phyloP scores from a whole-genome alignment of 2,329 filamentous ascomycete species.

The Pyricularia pennisetigena region DNA sequence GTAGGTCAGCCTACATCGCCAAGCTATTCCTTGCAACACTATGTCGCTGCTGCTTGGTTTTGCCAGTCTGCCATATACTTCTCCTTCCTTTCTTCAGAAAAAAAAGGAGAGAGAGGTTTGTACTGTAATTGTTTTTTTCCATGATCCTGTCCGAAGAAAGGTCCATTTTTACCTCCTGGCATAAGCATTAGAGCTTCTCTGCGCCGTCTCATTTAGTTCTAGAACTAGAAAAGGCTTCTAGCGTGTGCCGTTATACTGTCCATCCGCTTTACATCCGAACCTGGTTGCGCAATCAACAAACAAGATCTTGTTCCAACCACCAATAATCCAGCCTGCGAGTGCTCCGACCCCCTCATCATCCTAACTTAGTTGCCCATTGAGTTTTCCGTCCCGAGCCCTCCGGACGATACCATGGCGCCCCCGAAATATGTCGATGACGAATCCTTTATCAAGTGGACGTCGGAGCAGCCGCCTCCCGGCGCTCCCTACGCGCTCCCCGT shows the following conservation, averaged over 20 bases:
- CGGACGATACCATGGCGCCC: slow-evolving; percentile 23
- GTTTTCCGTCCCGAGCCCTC: background rate
- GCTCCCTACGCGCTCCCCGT: slow-evolving; percentile 70
- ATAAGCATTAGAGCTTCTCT: background rate
- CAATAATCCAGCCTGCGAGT: background rate
- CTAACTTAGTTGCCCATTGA: background rate
- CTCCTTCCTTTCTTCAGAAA: background rate
- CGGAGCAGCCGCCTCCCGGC: slow-evolving; percentile 58
- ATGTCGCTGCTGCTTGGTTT: no score
- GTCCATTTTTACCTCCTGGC: background rate
- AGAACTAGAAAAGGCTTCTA: background rate
- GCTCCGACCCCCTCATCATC: background rate
- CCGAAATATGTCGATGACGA: slow-evolving; percentile 16
- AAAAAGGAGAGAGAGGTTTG: background rate
- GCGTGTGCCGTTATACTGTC: background rate
- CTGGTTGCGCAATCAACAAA: background rate
- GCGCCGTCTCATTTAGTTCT: background rate
- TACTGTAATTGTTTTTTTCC: background rate
- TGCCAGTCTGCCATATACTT: background rate
- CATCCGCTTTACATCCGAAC: background rate
- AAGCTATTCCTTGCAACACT: background rate
- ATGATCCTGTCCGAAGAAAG: background rate
- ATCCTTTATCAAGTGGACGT: slow-evolving; percentile 42
- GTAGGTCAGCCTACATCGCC: background rate
- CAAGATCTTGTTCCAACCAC: background rate